Evolutionary conservation across 371 early-diverging fungal genomes (phyloP), one percentile per base, ranked within the genome.

Genomic region (Rhizomucor pusillus): DNA sequence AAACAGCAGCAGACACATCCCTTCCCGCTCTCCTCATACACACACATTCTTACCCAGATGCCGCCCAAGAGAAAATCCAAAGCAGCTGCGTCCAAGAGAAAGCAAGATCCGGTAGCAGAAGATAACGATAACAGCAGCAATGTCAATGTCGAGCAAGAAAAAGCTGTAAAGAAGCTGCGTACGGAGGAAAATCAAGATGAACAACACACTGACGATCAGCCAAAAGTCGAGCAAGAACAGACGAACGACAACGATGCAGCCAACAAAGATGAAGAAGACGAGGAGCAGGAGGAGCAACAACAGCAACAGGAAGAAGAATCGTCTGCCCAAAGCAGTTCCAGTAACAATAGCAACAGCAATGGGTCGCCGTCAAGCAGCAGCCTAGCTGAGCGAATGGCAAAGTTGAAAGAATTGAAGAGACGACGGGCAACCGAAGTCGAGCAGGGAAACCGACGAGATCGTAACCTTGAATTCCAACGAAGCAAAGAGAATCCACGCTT

Each of bases 381-480:
- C 41, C 35, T 61, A 35, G 61, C 39, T 6, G 63, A 57, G 13
- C 58, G 59, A 20, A 47, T 58, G 63, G 24, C 35, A 35, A 63
- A 63, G 51, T 34, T 63, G 23, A 48, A 63, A 20, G 51, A 57
- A 20, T 53, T 63, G n/a, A 52, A 54, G 36, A 54, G 59, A 54
- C 63, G 63, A 63, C 29, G 63, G 67, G 71, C 79, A 72, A 81
- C 78, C 14, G 82, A 80, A 51, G 84, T 88, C 0, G 69, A 76
- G 23, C 77, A 83, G 62, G 89, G 82, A 11, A 94, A 93, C 74
- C 80, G 87, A 22, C 78, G 84, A 53, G 93, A 92, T 58, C 81
- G 91, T 35, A 84, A 85, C 66, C 67, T 79, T 19, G 96, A 93
- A 57, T 85, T 88, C 65, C 90, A 91, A 57, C 80, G 85, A 43